Conservation (phyloP, 805 yeast species). For the Candida stauntonica region DNA sequence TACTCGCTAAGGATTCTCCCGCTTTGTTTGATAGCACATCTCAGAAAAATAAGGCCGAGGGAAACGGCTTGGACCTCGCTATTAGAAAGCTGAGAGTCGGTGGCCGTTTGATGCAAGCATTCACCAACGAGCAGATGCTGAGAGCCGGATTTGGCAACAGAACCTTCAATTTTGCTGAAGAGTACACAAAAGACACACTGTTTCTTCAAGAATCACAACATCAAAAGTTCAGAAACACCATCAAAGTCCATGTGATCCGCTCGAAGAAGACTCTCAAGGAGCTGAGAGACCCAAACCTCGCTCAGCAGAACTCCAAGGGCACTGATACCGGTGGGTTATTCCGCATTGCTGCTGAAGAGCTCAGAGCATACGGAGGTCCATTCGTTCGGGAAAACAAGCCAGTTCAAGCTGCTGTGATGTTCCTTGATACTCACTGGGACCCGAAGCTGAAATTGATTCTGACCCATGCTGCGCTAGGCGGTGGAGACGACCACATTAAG, state of each 20-base stretch:
- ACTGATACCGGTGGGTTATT: constrained; percentile 71
- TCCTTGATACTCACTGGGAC: constrained; percentile 85
- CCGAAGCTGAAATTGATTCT: constrained; percentile 48
- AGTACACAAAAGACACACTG: constrained; percentile 49
- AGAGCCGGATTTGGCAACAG: constrained; percentile 74
- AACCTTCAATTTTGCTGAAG: constrained; percentile 72
- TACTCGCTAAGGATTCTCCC: constrained; percentile 74
- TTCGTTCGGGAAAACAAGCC: constrained; percentile 44
- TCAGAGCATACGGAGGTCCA: constrained; percentile 52
- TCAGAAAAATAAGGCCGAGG: constrained; percentile 46
- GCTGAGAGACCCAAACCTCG: constrained; percentile 70
- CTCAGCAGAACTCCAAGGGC: constrained; percentile 82
- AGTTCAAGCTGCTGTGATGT: constrained; percentile 76
- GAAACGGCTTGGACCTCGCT: constrained; percentile 66
- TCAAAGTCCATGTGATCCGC: constrained; percentile 75
- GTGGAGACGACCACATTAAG: constrained; percentile 65
- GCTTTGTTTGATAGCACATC: constrained; percentile 66
- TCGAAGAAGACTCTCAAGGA: constrained; percentile 65
- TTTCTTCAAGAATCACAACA: constrained; percentile 38
- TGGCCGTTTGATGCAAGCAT: constrained; percentile 86
- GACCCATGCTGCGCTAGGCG: constrained; percentile 95
- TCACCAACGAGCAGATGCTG: constrained; percentile 85
- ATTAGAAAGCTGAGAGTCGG: constrained; percentile 72
- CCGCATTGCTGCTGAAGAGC: constrained; percentile 73
- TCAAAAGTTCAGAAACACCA: constrained; percentile 44